Conservation (phyloP, 208 protist genomes). For the Naegleria lovaniensis region DNA sequence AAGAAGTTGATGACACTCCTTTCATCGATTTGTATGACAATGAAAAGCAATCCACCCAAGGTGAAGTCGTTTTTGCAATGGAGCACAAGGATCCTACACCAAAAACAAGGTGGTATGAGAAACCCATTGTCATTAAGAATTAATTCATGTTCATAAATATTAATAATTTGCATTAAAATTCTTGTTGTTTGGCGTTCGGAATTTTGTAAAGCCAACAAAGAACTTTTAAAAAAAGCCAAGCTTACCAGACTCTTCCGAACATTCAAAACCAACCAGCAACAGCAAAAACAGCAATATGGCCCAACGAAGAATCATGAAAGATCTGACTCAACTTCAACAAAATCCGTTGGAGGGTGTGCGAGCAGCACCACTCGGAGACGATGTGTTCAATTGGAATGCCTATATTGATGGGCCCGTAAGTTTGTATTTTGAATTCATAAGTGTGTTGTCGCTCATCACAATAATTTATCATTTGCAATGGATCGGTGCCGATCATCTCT, state of each 20-base stretch:
- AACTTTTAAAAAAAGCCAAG: no score
- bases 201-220: no score
- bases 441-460: neutral
- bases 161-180: no score
- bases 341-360: neutral
- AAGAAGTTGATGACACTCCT: neutral
- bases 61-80: neutral
- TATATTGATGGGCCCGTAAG: neutral
- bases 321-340: neutral
- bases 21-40: neutral
- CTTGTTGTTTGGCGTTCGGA: no score
- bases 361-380: neutral
- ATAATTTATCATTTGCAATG: no score
- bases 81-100: constrained; percentile 23
- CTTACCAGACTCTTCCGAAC: no score
- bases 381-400: neutral
- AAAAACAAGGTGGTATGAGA: neutral
- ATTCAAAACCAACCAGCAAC: no score
- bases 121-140: constrained; percentile 26
- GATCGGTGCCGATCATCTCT: neutral
- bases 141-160: no score
- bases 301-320: neutral
- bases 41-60: no score
- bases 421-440: neutral
- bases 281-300: neutral